Evolutionary conservation across 106 monocot species (phyloP), one percentile per base, ranked within the genome.

Genomic region (Dendrobium nobile): DNA sequence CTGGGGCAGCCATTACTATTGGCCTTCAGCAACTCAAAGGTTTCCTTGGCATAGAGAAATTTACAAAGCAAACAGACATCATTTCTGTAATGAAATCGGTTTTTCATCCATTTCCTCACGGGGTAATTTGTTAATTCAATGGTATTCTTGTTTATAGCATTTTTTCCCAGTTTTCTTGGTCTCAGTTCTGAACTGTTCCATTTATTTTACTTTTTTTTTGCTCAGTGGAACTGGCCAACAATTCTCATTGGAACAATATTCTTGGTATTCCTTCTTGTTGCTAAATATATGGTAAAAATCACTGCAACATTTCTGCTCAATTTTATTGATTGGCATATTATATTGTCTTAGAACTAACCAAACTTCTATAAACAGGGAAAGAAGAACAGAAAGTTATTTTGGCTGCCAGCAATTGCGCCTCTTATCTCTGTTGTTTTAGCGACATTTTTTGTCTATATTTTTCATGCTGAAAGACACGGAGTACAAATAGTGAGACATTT

Each of bases 211-310:
- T 3, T 73, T 33, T 6, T 73, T 31, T 75, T 13, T 22, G 80
- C 77, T 37, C 88, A 95, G 95, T 95, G 95, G 95, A 92, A 95
- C 54, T 92, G 92, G 92, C 87, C 90, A 41, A 95, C 92, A 1
- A 86, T 90, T 77, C 5, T 89, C 24, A 92, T 95, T 16, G 95
- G 88, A 16, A 28, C 81, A 28, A 19, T 78, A 33, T 92, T 90
- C 79, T 77, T 95, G 68, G 81, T 75, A 2, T 92, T 95, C 47
- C 90, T 95, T 79, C 78, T 95, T 24, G n/a, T 75, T 73, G 84
- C 92, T n/a, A 92, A 86, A 78, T 83, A 88, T 77, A 87, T 95
- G 26, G 95, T 95, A 87, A 87, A 90, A 61, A 70, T 70, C 37
- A 70, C 70, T 70, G 10, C 70, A 70, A 70, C 33, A 28, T 37